Base-by-base conservation (phyloP, 306 rosid genomes). In the Gleditsia sinensis region DNA sequence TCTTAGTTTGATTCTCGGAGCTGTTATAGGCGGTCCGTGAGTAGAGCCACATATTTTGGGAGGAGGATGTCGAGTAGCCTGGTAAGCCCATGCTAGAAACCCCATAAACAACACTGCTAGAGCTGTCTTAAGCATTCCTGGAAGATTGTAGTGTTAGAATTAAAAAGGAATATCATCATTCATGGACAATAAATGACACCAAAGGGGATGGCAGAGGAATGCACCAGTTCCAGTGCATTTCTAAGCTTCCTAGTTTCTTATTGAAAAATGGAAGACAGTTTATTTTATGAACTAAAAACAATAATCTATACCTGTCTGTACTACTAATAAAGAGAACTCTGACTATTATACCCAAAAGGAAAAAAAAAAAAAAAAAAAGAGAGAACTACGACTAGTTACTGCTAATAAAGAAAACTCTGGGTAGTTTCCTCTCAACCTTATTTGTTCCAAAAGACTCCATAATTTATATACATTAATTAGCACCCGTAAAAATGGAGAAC, bases 41-140 rank as follows among this genome's bases (percentile, higher is more conserved):
- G 88, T 76, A 73, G 95, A 78, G 59, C 99, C 98, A 76, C 97
- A 92, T 75, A 68, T 83, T 78, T 88, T 92, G 6, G 88, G 76
- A 21, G 93, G 86, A 77, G 92, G 93, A 83, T 96, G 93, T 71
- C 55, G 97, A 69, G 75, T 81, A 59, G 74, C 94, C 83, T 88
- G 89, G 74, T 84, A 94, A 46, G 91, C 89, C 92, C 92, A 90
- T 51, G 96, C 95, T 56, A 82, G 67, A 80, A 94, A 60, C 71
- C 88, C 97, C 69, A 87, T 56, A 43, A 86, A 69, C 66, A 90
- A 75, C 73, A 87, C 86, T 20, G 54, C 79, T 37, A 85, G 62
- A 57, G 83, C 61, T 49, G 83, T 86, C 88, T 71, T 86, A 37
- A 88, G 72, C 21, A 90, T 25, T 23, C 98, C 98, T 95, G 92